Base-by-base conservation (phyloP, 2,329 filamentous ascomycete species). In the Colletotrichum liaoningense region DNA sequence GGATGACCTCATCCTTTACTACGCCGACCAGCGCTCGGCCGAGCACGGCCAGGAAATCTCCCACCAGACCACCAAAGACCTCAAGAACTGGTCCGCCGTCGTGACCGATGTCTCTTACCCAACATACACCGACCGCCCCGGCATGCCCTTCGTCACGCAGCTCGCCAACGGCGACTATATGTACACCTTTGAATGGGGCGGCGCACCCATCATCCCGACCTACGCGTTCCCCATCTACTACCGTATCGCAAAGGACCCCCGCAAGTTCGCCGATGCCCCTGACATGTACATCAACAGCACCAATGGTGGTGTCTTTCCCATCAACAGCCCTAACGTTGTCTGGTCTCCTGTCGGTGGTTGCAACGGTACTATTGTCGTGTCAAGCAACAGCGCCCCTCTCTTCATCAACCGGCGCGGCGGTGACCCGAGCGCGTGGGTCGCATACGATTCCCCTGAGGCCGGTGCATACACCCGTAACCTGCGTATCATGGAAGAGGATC, bases 11-110 rank as follows among this genome's bases (percentile, higher is more conserved):
- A 87, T 94, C 46, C 84, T 88, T 77, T 94, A 93, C 84, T 94
- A 94, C 83, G 91, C 92, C 1, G 93, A 94, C 80, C 93, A 94
- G 79, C 88, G 92, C 46, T 91, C 91, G 74, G 86, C 90, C 75
- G 83, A 84, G 1, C 85, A 94, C 78, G 92, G 92, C 22, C 92
- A 94, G 81, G 93, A 93, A 78, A 85, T 94, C 52, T 86, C 90
- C 3, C 92, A 94, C 80, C 91, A 93, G 80, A 85, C 85, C 19
- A 87, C 89, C 2, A 85, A 81, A 1, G 90, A 94, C 77, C 84
- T 93, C 24, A 81, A 84, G 71, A 88, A 80, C 19, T 94, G 92
- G 92, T 86, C 86, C 22, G 74, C 66, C 52, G 78, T 85, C 0
- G 83, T 88, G 3, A 86, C 92, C 63, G 91, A 94, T 77, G 91